A percentile compares a stretch with the other conserved stretches of the same genome.
These are phyloP conservation scores for Massarina eburnea DNA, from an alignment of 2,329 filamentous ascomycete genomes.

Conservation along the genomic window DNA sequence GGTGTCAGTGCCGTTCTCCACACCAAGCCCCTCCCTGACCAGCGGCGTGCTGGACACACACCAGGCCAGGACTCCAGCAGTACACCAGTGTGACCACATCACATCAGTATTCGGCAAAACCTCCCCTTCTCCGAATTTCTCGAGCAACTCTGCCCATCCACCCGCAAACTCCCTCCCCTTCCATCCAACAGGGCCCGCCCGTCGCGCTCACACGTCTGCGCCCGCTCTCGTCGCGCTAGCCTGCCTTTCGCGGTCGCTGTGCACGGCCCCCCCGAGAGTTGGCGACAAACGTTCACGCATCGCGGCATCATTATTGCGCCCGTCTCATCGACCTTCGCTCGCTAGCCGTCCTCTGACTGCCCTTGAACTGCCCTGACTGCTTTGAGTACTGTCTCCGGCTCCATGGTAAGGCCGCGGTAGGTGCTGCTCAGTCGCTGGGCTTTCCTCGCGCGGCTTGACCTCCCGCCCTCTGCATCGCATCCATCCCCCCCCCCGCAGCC, in stretches of 20 bases:
- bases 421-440: conserved; percentile 35
- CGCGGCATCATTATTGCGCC: conserved; percentile 9
- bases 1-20: no score
- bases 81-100: no score
- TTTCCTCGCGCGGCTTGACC: conserved; percentile 30
- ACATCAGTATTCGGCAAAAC: no score
- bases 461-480: conserved; percentile 33
- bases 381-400: conserved; percentile 40
- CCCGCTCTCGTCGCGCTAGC: no score
- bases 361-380: conserved; percentile 25
- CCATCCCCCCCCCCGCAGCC: conserved; percentile 13
- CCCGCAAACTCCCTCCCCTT: no score
- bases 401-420: conserved; percentile 41
- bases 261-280: neutral
- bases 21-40: no score
- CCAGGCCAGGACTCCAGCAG: no score
- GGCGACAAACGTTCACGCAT: conserved; percentile 36
- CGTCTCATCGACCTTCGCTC: conserved; percentile 4
- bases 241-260: neutral
- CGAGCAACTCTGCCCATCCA: no score
- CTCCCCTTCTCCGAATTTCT: no score
- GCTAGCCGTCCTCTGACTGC: conserved; percentile 23
- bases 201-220: no score
- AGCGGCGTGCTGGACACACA: no score
- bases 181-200: no score